Evolutionary conservation across 2,329 filamentous ascomycete species (phyloP), one percentile per base, ranked within the genome.

Genomic region (Fusarium neocosmosporiellum): DNA sequence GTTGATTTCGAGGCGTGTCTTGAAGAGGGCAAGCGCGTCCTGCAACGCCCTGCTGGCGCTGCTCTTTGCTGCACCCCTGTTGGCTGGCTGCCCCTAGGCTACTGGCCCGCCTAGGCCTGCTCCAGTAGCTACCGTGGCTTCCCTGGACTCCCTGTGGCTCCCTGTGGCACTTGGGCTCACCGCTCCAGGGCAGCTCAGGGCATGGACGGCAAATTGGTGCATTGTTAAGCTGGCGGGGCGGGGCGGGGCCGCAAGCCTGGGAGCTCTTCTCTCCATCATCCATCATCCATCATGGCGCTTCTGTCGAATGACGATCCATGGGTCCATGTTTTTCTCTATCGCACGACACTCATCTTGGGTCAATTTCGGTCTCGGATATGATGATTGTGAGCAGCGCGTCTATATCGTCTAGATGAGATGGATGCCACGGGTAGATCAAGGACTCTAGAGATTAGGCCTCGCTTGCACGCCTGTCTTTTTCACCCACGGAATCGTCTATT

Each of bases 1-100:
- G 81, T 83, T 83, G 81, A 83, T 80, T 81, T 80, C 75, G 72
- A 76, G 79, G 77, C 78, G 75, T 78, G 78, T 65, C 78, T 79
- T 63, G 72, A 79, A 80, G 74, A 69, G 71, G 80, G 80, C 75
- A 82, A 80, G 81, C 81, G 81, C 81, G 79, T 80, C 71, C 71
- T 75, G 71, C 72, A 67, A 63, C 67, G 65, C 58, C 64, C 69
- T 74, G 72, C 46, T 76, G 74, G 70, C 70, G 67, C 58, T 71
- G 63, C 66, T 68, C 66, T 65, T 36, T 67, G 71, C 70, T 66
- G 73, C 66, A 34, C 53, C 65, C 65, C 72, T 67, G 70, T 72
- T 72, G 70, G 70, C 70, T 50, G 62, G 69, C 69, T 66, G 71
- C 71, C 70, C 41, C 41, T 24, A 73, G 31, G 22, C 27, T 22